These are phyloP conservation scores for Hyaloscypha bicolor DNA, from an alignment of 495 filamentous ascomycete genomes.

Conservation along the genomic window DNA sequence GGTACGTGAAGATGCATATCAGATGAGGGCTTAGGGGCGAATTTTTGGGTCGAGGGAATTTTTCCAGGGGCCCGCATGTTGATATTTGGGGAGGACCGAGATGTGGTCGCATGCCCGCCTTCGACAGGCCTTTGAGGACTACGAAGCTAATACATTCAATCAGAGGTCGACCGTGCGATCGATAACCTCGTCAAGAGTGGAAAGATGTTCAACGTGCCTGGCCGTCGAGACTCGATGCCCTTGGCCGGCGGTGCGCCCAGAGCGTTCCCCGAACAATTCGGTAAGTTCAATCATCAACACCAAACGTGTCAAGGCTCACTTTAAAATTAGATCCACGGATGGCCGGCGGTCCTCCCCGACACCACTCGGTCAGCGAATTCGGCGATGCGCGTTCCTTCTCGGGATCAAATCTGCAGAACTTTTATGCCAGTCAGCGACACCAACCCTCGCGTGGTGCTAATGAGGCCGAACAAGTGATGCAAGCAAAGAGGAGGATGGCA, in stretches of 20 bases:
- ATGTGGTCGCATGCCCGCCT: conserved; percentile 15
- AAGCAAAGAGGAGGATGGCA: conserved; percentile 97
- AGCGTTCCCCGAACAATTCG: conserved; percentile 56
- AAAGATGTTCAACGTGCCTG: conserved; percentile 76
- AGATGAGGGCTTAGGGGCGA: not conserved
- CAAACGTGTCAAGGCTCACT: conserved; percentile 14
- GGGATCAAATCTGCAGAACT: conserved; percentile 83
- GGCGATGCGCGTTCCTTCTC: conserved; percentile 68
- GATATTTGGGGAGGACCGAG: not conserved
- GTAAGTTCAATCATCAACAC: conserved; percentile 36
- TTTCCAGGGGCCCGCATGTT: not conserved
- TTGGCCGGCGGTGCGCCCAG: conserved; percentile 61
- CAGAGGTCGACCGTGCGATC: conserved; percentile 94
- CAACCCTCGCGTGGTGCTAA: conserved; percentile 72
- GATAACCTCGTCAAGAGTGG: conserved; percentile 96
- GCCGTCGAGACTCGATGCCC: conserved; percentile 86
- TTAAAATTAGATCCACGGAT: conserved; percentile 51
- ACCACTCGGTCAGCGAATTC: conserved; percentile 88
- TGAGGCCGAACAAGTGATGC: conserved; percentile 98
- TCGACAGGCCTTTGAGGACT: not conserved
- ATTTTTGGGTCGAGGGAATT: conserved; percentile 2
- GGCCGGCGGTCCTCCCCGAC: conserved; percentile 63
- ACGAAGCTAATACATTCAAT: conserved; percentile 24
- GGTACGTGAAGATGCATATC: conserved; percentile 59
- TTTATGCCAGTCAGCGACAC: conserved; percentile 92